Base-by-base conservation (phyloP, 1,284 basidiomycete genomes). In the Sanghuangporus sanghuang region DNA sequence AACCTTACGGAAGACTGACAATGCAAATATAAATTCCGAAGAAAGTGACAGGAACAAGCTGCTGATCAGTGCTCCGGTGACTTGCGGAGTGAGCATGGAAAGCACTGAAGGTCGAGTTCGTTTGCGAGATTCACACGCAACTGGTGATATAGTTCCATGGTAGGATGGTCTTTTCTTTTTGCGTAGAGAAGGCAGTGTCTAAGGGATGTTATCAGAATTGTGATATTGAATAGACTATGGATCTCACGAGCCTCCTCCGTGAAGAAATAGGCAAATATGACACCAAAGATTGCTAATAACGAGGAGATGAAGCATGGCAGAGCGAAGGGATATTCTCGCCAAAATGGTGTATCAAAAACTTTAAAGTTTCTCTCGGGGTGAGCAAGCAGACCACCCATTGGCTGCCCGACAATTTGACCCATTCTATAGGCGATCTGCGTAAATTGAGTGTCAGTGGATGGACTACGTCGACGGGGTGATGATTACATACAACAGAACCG, bases 241-340 rank as follows among this genome's bases (percentile, higher is more conserved):
- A 21, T 12, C n/a, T 12, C 35, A 44, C 64, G 42, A 39, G 68
- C 70, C 67, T 71, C 70, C 59, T 68, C 57, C 16, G 69, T 57
- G 36, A 59, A 63, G 23, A 68, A 59, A 16, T 62, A 49, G 3
- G 65, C 68, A 11, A 64, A 65, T 4, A 66, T 64, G 38, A 70
- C 62, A 18, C 66, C 64, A n/a, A 62, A n/a, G 14, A 68, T 42
- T 1, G 69, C 69, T 62, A 69, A 67, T 16, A 60, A 65, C 9
- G 64, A 64, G 11, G 68, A 66, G 44, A 67, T 67, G 39, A 71
- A 62, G 57, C 68, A 71, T 8, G 70, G 70, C 11, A 71, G 49
- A 21, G 69, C 35, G 53, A 68, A 71, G 9, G 70, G 70, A 39
- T 71, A 68, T 39, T 62, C 55, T 14, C 52, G 56, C 70, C 70